Evolutionary conservation across 129 eudicot species (phyloP), one percentile per base, ranked within the genome.

Genomic region (Solidago caesia): DNA sequence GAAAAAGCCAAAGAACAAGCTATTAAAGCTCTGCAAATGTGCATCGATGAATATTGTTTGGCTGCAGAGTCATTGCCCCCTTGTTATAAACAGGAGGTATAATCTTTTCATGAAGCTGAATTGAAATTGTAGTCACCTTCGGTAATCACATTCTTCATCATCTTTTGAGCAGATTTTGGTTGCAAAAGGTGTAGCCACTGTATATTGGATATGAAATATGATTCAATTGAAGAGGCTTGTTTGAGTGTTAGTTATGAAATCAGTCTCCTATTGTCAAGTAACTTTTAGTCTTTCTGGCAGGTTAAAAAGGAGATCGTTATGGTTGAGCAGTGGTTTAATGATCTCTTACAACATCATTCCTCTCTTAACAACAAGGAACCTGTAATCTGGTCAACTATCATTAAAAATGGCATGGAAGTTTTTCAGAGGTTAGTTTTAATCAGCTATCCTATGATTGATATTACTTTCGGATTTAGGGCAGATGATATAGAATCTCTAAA

Each of bases 1-100:
- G 94, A 87, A 80, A 94, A 85, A 75, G 86, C 85, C 44, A 84
- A 86, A 71, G 86, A 72, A 41, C 77, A 63, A 62, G 89, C 96
- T 41, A 76, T 81, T 16, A 82, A 75, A 71, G 46, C 59, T 58
- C 70, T 88, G 70, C 42, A 71, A 56, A 63, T 75, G 29, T 75
- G 80, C 84, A 84, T 94, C 27, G 79, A 21, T 68, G 84, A 85
- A 44, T 74, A 82, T 71, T 84, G 81, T 63, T 49, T 4, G 75
- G 82, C 73, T 66, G 93, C 61, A 68, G 86, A 72, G 48, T 85
- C 91, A 77, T 79, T 85, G 27, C 77, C 91, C 29, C 44, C 82
- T 25, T 44, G 73, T 53, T 80, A 53, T 57, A 85, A 68, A 87
- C 85, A 87, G 26, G 82, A 80, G 74, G 98, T 94, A 82, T 7